phyloP scores from a whole-genome alignment of 306 rosid species.

The Pterocarpus macrocarpus region DNA sequence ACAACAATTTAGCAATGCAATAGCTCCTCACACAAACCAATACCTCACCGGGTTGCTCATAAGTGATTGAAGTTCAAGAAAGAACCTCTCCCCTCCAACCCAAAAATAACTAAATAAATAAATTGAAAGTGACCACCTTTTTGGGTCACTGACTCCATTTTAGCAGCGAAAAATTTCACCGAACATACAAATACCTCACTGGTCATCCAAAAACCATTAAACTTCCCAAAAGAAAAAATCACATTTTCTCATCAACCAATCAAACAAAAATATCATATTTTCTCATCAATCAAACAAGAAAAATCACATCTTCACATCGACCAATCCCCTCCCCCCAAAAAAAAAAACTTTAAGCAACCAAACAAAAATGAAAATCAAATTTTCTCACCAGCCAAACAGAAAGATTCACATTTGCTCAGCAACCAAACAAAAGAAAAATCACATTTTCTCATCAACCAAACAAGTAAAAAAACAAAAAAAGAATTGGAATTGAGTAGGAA shows the following conservation, averaged over 20 bases:
- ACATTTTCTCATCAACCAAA: background rate
- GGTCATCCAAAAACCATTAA: background rate
- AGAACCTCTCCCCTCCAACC: background rate
- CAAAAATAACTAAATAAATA: too few species aligned
- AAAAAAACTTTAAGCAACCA: background rate
- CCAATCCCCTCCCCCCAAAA: too few species aligned
- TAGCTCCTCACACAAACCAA: background rate
- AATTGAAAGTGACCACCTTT: background rate
- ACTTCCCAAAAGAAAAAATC: background rate
- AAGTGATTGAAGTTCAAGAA: background rate
- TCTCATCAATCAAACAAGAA: background rate
- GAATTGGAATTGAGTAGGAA: too few species aligned
- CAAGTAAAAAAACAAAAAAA: background rate
- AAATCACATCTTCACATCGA: background rate
- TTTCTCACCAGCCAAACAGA: background rate
- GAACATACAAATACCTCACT: background rate
- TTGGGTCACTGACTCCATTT: background rate
- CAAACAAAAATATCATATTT: background rate
- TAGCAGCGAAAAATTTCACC: background rate
- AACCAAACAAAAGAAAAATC: background rate
- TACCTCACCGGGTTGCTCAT: background rate
- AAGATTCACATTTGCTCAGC: background rate
- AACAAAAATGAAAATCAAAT: too few species aligned
- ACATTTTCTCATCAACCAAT: background rate
- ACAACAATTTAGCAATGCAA: background rate